A percentile compares a stretch with the other conserved stretches of the same genome.
Evolutionary conservation across 78 protist genomes (phyloP).

Genomic region (Dictyostelium firmibasis): DNA sequence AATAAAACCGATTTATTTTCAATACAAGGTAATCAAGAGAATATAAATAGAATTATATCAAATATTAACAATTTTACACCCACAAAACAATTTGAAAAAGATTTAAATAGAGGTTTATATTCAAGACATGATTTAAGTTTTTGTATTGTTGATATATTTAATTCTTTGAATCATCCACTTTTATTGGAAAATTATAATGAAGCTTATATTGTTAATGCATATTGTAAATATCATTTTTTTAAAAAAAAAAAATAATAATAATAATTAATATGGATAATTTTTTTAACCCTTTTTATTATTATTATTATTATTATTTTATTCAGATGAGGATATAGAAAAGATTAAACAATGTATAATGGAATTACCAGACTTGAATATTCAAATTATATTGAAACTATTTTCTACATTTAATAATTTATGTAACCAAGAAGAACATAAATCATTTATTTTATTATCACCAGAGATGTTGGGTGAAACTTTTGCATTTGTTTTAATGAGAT

Average conservation of each 20-base stretch:
- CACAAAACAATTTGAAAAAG: not conserved
- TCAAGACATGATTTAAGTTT: not conserved
- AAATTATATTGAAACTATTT: constrained; percentile 4
- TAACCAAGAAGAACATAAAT: not conserved
- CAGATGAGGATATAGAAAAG: not conserved
- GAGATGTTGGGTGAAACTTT: not conserved
- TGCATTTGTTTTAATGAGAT: constrained; percentile 14
- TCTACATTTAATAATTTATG: not conserved
- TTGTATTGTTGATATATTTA: not conserved
- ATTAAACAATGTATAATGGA: not conserved
- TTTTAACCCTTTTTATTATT: too few species aligned
- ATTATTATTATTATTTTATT: not conserved
- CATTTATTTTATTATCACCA: constrained; percentile 4
- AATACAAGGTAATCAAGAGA: not conserved
- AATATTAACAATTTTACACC: not conserved
- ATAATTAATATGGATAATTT: too few species aligned
- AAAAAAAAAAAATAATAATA: not conserved
- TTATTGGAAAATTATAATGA: not conserved
- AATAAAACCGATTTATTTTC: not conserved
- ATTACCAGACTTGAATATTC: not conserved
- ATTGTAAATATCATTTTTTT: not conserved
- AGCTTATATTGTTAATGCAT: not conserved
- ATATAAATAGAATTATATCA: not conserved
- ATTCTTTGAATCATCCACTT: not conserved
- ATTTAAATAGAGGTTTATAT: not conserved